A percentile compares a stretch with the other conserved stretches of the same genome.
Evolutionary conservation across 2,329 filamentous ascomycete species (phyloP).

Genomic region (Botrytis medusae): DNA sequence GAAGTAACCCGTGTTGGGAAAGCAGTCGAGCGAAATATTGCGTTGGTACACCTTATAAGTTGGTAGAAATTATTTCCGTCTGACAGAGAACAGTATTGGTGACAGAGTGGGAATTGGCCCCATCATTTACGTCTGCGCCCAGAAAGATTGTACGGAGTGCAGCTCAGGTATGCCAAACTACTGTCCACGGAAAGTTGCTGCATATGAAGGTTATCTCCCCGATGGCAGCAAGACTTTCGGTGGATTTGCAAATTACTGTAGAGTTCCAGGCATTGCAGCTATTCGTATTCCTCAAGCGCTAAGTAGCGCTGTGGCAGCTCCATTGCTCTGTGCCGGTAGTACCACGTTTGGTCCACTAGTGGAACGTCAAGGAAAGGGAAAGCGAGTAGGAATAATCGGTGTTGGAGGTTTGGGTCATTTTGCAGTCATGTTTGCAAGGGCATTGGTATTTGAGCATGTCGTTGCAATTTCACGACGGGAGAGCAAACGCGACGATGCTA

Average conservation of each 20-base stretch:
- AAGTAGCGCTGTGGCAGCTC: slow-evolving; percentile 53
- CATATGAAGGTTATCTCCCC: slow-evolving; percentile 4
- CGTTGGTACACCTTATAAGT: background rate
- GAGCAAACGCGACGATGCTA: slow-evolving; percentile 58
- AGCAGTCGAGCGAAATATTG: slow-evolving; percentile 32
- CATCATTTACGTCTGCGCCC: slow-evolving; percentile 10
- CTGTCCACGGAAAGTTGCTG: slow-evolving; percentile 17
- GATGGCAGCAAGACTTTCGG: slow-evolving; percentile 18
- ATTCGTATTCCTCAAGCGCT: slow-evolving; percentile 57
- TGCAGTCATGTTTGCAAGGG: slow-evolving; percentile 68
- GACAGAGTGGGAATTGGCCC: slow-evolving; percentile 9
- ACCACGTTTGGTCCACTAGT: slow-evolving; percentile 70
- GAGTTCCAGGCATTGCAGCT: slow-evolving; percentile 58
- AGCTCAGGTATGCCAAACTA: slow-evolving; percentile 14
- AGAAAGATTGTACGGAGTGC: slow-evolving; percentile 5
- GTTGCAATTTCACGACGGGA: slow-evolving; percentile 63
- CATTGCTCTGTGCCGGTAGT: slow-evolving; percentile 75
- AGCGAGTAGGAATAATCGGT: slow-evolving; percentile 67
- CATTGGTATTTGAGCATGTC: slow-evolving; percentile 65
- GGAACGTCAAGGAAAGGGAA: slow-evolving; percentile 67
- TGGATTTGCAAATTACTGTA: slow-evolving; percentile 46
- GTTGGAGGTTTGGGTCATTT: slow-evolving; percentile 70
- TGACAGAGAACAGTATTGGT: slow-evolving; percentile 2
- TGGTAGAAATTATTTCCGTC: background rate
- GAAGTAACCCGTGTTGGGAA: slow-evolving; percentile 45